Base-by-base conservation (phyloP, 129 eudicot species). In the Pittosporum tobira region DNA sequence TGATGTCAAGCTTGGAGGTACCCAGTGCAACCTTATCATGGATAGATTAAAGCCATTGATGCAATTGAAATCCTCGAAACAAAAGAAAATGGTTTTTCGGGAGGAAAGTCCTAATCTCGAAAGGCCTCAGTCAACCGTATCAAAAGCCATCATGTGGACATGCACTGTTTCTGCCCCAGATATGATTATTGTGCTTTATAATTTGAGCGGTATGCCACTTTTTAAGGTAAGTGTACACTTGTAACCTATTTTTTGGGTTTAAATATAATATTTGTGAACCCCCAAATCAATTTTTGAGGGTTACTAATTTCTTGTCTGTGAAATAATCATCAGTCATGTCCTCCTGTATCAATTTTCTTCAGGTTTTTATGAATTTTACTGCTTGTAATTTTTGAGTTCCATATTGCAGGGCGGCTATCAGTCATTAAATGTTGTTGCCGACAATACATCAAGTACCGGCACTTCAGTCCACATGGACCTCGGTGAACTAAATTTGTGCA, bases 111-210 rank as follows among this genome's bases (percentile, higher is more conserved):
- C 71, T 51, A 47, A 66, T 20, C 58, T 58, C 13, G 81, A 76
- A 67, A 72, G 34, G 31, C 56, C 68, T 44, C 67, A 45, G 55
- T 72, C 96, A 61, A 73, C 85, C 72, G 79, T 67, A 63, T 78
- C 77, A 64, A 87, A 83, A 75, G 70, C 77, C 45, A 61, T 87
- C 58, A 78, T 91, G 99, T 91, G 99, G 99, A 83, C 99, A 25
- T 91, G 96, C 79, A 91, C 96, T 43, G 72, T 87, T 72, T 91
- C 99, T 28, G 96, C 99, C 27, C 99, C 99, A 47, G 99, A 91
- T 74, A 91, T 91, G 99, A 87, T 85, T 57, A 61, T 91, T 34
- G 80, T 87, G 53, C 90, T 91, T 42, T 87, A 71, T 55, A 60
- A 66, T 75, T 30, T 81, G 69, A 78, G 62, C 65, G 91, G 90